Evolutionary conservation across 352 stramenopile species (phyloP).

Genomic region (Phytophthora megakarya): DNA sequence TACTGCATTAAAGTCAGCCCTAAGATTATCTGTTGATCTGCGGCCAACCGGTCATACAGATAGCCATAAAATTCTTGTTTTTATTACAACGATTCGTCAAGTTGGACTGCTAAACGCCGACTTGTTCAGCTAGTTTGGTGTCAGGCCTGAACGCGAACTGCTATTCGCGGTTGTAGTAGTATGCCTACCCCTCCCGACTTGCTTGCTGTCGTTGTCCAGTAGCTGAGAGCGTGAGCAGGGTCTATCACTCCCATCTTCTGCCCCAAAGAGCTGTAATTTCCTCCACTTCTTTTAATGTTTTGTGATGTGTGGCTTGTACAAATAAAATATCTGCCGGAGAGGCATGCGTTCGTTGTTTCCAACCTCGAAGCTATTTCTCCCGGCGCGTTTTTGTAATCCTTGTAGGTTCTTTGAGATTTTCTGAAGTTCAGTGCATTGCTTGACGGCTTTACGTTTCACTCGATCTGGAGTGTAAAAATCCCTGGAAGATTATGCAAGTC

Average conservation of each 20-base stretch:
- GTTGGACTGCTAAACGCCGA: not conserved
- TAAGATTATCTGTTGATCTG: not conserved
- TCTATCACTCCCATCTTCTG: not conserved
- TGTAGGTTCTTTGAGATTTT: slow-evolving; percentile 2
- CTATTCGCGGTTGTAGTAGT: not conserved
- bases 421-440: not conserved
- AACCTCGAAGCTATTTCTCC: not conserved
- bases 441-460: not conserved
- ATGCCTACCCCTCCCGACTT: not conserved
- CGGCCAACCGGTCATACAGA: not conserved
- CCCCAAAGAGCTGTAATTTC: not conserved
- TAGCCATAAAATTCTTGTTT: not conserved
- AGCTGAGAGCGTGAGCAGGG: not conserved
- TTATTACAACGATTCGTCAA: not conserved
- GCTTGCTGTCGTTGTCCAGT: slow-evolving; percentile 3
- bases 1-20: slow-evolving; percentile 6
- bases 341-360: not conserved
- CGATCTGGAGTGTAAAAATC: slow-evolving; percentile 2
- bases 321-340: slow-evolving; percentile 10
- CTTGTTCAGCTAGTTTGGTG: not conserved
- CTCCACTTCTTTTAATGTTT: not conserved
- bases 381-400: slow-evolving; percentile 1
- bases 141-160: not conserved
- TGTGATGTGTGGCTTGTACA: slow-evolving; percentile 14
- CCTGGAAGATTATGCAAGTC: slow-evolving; percentile 5